Percentiles rank a stretch among this genome's conserved stretches.
Conservation (phyloP, 2,329 filamentous ascomycete species). For the Fusarium lateritium region DNA sequence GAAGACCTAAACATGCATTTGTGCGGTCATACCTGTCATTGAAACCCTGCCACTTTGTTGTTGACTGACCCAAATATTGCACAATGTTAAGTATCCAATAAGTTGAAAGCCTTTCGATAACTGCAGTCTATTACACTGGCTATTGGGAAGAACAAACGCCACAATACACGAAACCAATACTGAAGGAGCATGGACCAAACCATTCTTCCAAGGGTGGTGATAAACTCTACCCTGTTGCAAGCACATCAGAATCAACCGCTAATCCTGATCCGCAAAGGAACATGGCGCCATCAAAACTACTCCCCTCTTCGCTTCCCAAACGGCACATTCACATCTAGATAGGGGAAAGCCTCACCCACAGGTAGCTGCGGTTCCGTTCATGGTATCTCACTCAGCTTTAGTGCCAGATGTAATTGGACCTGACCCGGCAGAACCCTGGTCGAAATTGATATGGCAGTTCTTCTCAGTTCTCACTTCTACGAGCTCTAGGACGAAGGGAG, state of each 20-base stretch:
- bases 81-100: background rate
- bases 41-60: background rate
- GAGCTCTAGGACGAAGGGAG: constrained; percentile 1
- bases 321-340: constrained; percentile 6
- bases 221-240: constrained; percentile 9
- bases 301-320: constrained; percentile 6
- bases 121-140: background rate
- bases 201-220: background rate
- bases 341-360: constrained; percentile 9
- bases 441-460: background rate
- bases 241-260: constrained; percentile 11
- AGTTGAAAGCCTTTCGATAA: background rate
- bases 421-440: background rate
- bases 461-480: background rate
- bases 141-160: background rate
- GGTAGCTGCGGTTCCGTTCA: constrained; percentile 21
- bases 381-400: constrained; percentile 1
- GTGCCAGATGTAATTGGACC: constrained; percentile 1
- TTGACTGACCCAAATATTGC: constrained; percentile 9
- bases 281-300: constrained; percentile 21
- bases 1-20: constrained; percentile 8
- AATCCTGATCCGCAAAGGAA: constrained; percentile 21
- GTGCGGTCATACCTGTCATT: constrained; percentile 3
- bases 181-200: constrained; percentile 8
- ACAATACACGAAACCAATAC: constrained; percentile 15